These are phyloP conservation scores for Primulina huaijiensis DNA, from an alignment of 257 asterid genomes.

Conservation along the genomic window DNA sequence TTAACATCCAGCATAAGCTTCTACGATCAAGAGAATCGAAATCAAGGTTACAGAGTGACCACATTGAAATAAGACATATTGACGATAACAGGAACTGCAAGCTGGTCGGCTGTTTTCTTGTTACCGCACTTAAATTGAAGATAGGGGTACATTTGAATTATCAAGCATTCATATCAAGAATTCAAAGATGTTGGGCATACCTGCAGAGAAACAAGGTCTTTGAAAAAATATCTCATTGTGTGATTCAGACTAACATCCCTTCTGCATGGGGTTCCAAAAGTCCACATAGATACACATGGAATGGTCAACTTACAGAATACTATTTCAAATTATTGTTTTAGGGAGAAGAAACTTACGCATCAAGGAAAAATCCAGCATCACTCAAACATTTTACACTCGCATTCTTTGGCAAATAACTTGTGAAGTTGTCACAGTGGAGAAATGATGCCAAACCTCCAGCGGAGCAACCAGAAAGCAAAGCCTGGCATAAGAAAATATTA, in stretches of 20 bases:
- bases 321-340: not conserved
- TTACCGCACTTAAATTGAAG: too few species aligned
- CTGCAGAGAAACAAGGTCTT: conserved; percentile 59
- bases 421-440: conserved; percentile 75
- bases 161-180: not conserved
- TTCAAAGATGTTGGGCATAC: conserved; percentile 31
- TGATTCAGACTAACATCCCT: conserved; percentile 67
- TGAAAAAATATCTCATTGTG: conserved; percentile 66
- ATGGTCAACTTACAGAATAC: not conserved
- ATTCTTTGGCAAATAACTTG: conserved; percentile 58
- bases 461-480: conserved; percentile 93
- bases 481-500: conserved; percentile 38
- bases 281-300: not conserved
- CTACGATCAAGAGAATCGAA: too few species aligned
- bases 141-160: not conserved
- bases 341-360: conserved; percentile 52
- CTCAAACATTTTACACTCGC: conserved; percentile 93
- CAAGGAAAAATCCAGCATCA: conserved; percentile 89
- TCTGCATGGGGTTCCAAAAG: conserved; percentile 44
- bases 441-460: conserved; percentile 94
- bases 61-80: too few species aligned
- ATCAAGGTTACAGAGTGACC: too few species aligned
- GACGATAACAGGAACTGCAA: too few species aligned
- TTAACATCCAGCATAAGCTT: not conserved
- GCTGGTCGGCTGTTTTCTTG: too few species aligned